Evolutionary conservation across 495 filamentous ascomycete species (phyloP).

Genomic region (Penicillium macrosclerotiorum): DNA sequence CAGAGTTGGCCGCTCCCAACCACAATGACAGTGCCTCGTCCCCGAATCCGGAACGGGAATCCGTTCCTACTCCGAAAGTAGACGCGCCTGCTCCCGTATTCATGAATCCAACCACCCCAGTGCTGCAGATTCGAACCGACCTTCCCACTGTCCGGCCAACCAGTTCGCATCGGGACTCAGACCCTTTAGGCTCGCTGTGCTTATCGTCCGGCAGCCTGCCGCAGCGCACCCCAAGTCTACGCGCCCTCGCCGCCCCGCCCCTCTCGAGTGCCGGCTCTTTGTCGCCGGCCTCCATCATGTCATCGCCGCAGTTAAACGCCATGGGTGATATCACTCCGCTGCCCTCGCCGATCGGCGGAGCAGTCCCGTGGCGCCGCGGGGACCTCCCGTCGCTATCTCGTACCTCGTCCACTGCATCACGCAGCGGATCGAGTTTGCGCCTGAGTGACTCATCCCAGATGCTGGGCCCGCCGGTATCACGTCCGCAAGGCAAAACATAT

Average conservation of each 20-base stretch:
- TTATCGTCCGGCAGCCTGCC: constrained; percentile 45
- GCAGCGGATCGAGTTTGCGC: constrained; percentile 39
- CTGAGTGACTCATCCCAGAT: constrained; percentile 42
- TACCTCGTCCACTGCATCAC: constrained; percentile 38
- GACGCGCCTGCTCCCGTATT: constrained; percentile 14
- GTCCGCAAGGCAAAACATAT: constrained; percentile 35
- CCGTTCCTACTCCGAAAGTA: constrained; percentile 4
- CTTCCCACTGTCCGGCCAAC: constrained; percentile 24
- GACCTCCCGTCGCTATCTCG: constrained; percentile 44
- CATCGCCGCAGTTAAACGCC: constrained; percentile 73
- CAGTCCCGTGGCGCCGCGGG: constrained; percentile 64
- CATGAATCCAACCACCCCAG: constrained; percentile 15
- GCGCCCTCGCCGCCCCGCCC: constrained; percentile 40
- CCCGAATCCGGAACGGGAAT: not conserved
- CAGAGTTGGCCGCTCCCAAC: constrained; percentile 13
- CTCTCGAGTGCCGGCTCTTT: constrained; percentile 51
- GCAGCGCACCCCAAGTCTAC: constrained; percentile 50
- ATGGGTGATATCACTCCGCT: constrained; percentile 90
- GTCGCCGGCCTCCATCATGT: constrained; percentile 58
- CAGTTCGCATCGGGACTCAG: constrained; percentile 32
- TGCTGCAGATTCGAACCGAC: constrained; percentile 45
- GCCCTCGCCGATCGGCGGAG: constrained; percentile 78
- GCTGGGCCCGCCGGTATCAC: constrained; percentile 29
- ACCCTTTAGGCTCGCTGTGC: constrained; percentile 36
- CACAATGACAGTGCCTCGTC: constrained; percentile 3